Evolutionary conservation across 108 stramenopile genomes (phyloP).

Genomic region (Epithemia pelagica): DNA sequence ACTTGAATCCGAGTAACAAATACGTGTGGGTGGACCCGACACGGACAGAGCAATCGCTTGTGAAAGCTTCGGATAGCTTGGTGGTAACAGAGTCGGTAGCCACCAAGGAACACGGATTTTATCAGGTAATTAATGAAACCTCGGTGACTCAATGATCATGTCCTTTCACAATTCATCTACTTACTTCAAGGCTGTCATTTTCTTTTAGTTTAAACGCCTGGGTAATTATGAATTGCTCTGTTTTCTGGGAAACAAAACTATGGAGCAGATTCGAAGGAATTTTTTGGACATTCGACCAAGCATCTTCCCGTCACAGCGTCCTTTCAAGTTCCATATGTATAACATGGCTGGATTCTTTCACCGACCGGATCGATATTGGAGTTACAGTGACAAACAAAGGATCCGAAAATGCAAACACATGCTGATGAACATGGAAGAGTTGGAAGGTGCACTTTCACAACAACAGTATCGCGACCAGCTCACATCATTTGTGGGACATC

Average conservation of each 20-base stretch:
- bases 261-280: slow-evolving; percentile 7
- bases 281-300: slow-evolving; percentile 25
- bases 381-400: slow-evolving; percentile 6
- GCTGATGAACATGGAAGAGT: slow-evolving; percentile 29
- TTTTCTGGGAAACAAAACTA: slow-evolving; percentile 42
- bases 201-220: slow-evolving; percentile 19
- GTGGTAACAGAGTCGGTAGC: slow-evolving; percentile 13
- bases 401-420: slow-evolving; percentile 57
- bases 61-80: slow-evolving; percentile 11
- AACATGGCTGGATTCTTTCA: slow-evolving; percentile 10
- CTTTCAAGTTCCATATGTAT: slow-evolving; percentile 51
- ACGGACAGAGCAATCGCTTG: neutral
- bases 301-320: slow-evolving; percentile 25
- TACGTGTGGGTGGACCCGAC: neutral
- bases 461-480: slow-evolving; percentile 29
- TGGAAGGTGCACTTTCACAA: slow-evolving; percentile 1
- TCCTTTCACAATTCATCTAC: neutral
- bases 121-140: neutral
- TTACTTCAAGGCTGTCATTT: neutral
- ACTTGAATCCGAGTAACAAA: neutral
- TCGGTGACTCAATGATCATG: neutral
- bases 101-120: slow-evolving; percentile 12
- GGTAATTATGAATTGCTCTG: slow-evolving; percentile 52
- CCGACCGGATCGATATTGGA: slow-evolving; percentile 32
- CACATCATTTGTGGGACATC: slow-evolving; percentile 29